Percentiles rank a stretch among this genome's conserved stretches.
Conservation (phyloP, 768 basidiomycete genomes). For the Bullera alba region DNA sequence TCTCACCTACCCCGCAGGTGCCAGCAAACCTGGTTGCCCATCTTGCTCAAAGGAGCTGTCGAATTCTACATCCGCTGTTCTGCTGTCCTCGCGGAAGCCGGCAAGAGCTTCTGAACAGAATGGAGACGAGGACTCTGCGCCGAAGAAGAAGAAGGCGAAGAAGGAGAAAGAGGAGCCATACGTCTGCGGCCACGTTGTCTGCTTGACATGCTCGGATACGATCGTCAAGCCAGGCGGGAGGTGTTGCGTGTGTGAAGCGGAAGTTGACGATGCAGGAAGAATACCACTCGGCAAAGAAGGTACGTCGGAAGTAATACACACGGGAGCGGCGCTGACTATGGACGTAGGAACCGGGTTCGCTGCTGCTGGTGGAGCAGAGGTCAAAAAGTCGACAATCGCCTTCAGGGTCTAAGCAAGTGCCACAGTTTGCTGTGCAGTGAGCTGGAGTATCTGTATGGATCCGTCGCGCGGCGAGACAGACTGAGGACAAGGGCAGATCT, state of each 20-base stretch:
- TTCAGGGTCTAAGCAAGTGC: slow-evolving; percentile 91
- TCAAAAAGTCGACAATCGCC: slow-evolving; percentile 66
- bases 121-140: slow-evolving; percentile 7
- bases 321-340: not conserved
- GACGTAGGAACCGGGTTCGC: slow-evolving; percentile 89
- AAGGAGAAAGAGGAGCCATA: slow-evolving; percentile 33
- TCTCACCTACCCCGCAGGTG: slow-evolving; percentile 54
- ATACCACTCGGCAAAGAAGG: slow-evolving; percentile 86
- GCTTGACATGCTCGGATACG: slow-evolving; percentile 82
- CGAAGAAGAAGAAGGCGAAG: slow-evolving; percentile 30
- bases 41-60: slow-evolving; percentile 53
- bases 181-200: slow-evolving; percentile 78
- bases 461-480: no score
- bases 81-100: slow-evolving; percentile 57
- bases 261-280: slow-evolving; percentile 60
- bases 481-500: no score
- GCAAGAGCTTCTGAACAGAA: slow-evolving; percentile 3
- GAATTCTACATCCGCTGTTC: slow-evolving; percentile 70
- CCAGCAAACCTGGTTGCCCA: slow-evolving; percentile 37
- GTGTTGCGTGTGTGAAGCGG: slow-evolving; percentile 77
- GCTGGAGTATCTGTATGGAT: no score
- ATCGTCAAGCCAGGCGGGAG: slow-evolving; percentile 70
- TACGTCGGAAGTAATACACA: no score
- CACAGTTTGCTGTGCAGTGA: no score
- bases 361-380: slow-evolving; percentile 89